Evolutionary conservation across 2,329 filamentous ascomycete genomes (phyloP).

Genomic region (Leptographium radiaticola): DNA sequence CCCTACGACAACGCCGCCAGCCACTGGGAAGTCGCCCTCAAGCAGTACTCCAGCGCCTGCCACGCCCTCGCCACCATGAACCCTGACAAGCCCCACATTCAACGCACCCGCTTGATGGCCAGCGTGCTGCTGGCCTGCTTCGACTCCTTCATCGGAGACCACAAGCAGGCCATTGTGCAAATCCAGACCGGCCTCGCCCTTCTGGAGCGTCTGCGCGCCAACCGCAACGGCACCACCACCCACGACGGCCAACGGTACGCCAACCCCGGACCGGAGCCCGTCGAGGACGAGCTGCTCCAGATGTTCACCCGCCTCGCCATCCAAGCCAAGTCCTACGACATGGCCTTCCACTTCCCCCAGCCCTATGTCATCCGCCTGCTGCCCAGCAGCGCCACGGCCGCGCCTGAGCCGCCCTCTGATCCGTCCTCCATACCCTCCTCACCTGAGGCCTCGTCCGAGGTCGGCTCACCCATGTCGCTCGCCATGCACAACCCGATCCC

Average conservation of each 20-base stretch:
- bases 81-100: conserved; percentile 24
- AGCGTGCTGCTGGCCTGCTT: conserved; percentile 55
- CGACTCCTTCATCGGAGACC: conserved; percentile 52
- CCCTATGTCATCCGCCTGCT: conserved; percentile 45
- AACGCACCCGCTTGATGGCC: conserved; percentile 45
- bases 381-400: conserved; percentile 15
- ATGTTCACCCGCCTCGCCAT: conserved; percentile 52
- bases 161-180: conserved; percentile 46
- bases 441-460: conserved; percentile 21
- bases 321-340: conserved; percentile 54
- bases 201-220: conserved; percentile 37
- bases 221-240: conserved; percentile 23
- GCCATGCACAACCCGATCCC: conserved; percentile 26
- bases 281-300: conserved; percentile 46
- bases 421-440: conserved; percentile 19
- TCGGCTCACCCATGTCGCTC: conserved; percentile 25
- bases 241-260: neutral
- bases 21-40: conserved; percentile 48
- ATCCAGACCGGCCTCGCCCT: conserved; percentile 45
- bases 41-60: conserved; percentile 44
- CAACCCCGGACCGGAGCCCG: conserved; percentile 21
- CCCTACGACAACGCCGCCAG: conserved; percentile 19
- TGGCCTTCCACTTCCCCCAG: conserved; percentile 54
- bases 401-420: conserved; percentile 15
- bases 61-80: conserved; percentile 33